Base-by-base conservation (phyloP, 164 flowering plant species). In the Liriodendron chinense region DNA sequence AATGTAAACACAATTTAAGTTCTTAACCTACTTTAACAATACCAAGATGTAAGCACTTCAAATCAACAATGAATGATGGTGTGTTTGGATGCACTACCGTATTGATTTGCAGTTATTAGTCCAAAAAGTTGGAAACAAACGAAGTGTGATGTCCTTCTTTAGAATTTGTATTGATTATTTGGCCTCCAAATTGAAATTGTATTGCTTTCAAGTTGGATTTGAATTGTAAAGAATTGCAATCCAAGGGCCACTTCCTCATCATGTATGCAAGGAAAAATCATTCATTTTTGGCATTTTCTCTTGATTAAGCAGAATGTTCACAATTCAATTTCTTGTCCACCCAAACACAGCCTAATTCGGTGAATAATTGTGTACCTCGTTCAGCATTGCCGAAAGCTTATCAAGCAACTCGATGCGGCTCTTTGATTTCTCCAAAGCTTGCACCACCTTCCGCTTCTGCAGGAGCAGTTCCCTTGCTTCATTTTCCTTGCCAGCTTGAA, bases 401-500 rank as follows among this genome's bases (percentile, higher is more conserved):
- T 92, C 98, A 70, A 92, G 87, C 83, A 92, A 76, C 73, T 88
- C 84, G 25, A 91, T 87, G 23, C 94, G 93, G 64, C 69, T 80
- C 80, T 87, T 92, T 49, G 94, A 88, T 76, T 86, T 91, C 76
- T 91, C 95, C 82, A 94, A 76, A 57, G 98, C 93, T 74, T 87
- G 84, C 89, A 91, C 85, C 61, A 94, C 85, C 74, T 91, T 94
- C 86, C 86, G 85, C 86, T 92, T 94, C 81, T 91, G 95, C 70
- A 88, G 74, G 59, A 94, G 94, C 49, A 91, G 77, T 62, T 91
- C 94, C 77, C 96, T 89, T 9, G 94, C 98, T 68, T 88, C 89
- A 82, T 82, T 78, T 76, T 89, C 98, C 73, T 81, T 86, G 56
- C 98, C 94, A 65, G 74, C 84, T 65, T 79, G 88, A 74, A 91